Conservation (phyloP, 2,329 filamentous ascomycete genomes). For the Aaosphaeria arxii region DNA sequence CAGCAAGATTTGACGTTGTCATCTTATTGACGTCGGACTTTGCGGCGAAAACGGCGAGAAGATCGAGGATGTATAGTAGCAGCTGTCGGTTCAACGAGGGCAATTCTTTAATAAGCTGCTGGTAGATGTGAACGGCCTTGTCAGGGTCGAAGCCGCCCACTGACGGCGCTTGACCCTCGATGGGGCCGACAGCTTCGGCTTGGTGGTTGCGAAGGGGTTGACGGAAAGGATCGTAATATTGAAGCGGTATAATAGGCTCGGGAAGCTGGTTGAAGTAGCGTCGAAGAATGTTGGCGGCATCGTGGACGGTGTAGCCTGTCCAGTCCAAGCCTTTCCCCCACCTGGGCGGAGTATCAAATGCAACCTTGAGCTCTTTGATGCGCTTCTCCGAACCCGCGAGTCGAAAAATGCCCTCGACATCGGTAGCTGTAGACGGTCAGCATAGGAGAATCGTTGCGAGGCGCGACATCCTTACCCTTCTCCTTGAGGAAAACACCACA, state of each 20-base stretch:
- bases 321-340: slow-evolving; percentile 97
- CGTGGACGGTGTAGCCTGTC: slow-evolving; percentile 97
- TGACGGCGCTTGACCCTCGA: slow-evolving; percentile 62
- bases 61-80: slow-evolving; percentile 90
- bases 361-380: slow-evolving; percentile 90
- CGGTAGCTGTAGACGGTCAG: slow-evolving; percentile 63
- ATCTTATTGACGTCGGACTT: slow-evolving; percentile 97
- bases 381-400: slow-evolving; percentile 94
- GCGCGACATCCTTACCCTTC: slow-evolving; percentile 63
- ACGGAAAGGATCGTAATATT: slow-evolving; percentile 89
- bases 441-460: background rate
- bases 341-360: slow-evolving; percentile 83
- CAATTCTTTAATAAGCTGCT: slow-evolving; percentile 86
- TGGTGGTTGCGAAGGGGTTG: slow-evolving; percentile 72
- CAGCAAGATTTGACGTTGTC: slow-evolving; percentile 89
- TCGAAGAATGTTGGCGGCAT: slow-evolving; percentile 93
- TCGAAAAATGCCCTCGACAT: slow-evolving; percentile 94
- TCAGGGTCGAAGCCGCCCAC: slow-evolving; percentile 71
- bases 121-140: slow-evolving; percentile 77
- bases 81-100: slow-evolving; percentile 91
- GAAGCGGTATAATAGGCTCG: slow-evolving; percentile 91
- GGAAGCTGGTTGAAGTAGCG: slow-evolving; percentile 95
- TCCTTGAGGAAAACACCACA: slow-evolving; percentile 97
- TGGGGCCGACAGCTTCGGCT: slow-evolving; percentile 67
- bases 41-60: slow-evolving; percentile 93